Evolutionary conservation across 495 filamentous ascomycete genomes (phyloP).

Genomic region (Penicillium flavigenum): DNA sequence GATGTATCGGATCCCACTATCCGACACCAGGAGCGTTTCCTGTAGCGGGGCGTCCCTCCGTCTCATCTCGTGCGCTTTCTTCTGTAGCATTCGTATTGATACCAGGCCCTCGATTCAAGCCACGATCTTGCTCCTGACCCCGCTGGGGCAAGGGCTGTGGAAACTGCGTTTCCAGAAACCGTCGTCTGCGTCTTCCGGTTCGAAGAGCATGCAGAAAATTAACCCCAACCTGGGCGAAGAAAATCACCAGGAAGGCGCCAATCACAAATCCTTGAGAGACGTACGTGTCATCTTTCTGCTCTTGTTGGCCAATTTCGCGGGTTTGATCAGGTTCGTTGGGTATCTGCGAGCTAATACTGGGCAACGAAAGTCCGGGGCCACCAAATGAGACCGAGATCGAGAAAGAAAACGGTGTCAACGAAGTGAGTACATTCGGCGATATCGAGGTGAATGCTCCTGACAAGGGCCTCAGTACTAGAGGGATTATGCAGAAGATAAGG

Average conservation of each 20-base stretch:
- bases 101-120: constrained; percentile 8
- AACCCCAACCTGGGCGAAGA: constrained; percentile 35
- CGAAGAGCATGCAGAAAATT: constrained; percentile 36
- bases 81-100: constrained; percentile 5
- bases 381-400: constrained; percentile 47
- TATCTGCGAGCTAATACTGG: constrained; percentile 11
- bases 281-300: constrained; percentile 23
- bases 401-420: constrained; percentile 38
- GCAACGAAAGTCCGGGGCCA: constrained; percentile 17
- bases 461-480: constrained; percentile 27
- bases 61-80: constrained; percentile 18
- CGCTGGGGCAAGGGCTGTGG: constrained; percentile 26
- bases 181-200: constrained; percentile 27
- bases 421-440: constrained; percentile 32
- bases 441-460: constrained; percentile 23
- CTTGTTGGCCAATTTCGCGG: neutral
- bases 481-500: constrained; percentile 39
- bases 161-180: constrained; percentile 26
- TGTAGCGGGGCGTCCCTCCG: constrained; percentile 18
- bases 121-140: constrained; percentile 5
- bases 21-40: neutral
- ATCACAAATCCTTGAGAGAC: constrained; percentile 40
- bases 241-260: constrained; percentile 37
- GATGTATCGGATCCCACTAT: neutral
- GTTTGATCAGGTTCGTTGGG: neutral